Evolutionary conservation across 208 protist species (phyloP).

Genomic region (Trypanosoma brucei): DNA sequence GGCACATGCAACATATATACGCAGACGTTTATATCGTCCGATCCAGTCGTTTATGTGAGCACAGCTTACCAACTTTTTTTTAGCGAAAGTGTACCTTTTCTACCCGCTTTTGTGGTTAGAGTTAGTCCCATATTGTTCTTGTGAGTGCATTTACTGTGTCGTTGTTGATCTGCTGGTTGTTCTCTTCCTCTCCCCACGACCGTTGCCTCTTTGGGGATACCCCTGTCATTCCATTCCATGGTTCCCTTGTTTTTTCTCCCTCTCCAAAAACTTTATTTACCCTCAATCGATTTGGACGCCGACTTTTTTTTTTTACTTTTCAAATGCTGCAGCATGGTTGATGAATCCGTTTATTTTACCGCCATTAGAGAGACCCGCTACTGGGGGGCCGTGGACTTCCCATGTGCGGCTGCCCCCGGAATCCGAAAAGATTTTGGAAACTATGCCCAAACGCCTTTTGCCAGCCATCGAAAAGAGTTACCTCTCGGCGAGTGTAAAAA

Average conservation of each 20-base stretch:
- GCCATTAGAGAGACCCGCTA: conserved; percentile 3
- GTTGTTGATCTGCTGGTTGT: neutral
- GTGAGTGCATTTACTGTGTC: neutral
- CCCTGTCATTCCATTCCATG: too few species aligned
- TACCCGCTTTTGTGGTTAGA: neutral
- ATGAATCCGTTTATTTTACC: conserved; percentile 23
- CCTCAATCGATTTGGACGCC: too few species aligned
- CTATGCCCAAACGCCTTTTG: neutral
- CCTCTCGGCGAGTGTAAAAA: conserved; percentile 4
- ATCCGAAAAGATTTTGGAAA: neutral
- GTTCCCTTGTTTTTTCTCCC: too few species aligned
- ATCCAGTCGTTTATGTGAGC: too few species aligned
- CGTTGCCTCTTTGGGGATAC: too few species aligned
- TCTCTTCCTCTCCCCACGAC: too few species aligned
- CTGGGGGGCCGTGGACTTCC: conserved; percentile 3
- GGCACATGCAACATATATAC: too few species aligned
- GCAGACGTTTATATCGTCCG: too few species aligned
- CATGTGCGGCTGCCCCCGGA: conserved; percentile 4
- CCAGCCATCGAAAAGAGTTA: conserved; percentile 2
- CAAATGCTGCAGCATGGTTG: neutral
- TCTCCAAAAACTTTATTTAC: too few species aligned
- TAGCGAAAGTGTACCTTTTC: neutral
- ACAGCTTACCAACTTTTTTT: too few species aligned
- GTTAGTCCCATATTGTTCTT: conserved; percentile 2
- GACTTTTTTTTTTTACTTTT: too few species aligned